Evolutionary conservation across 768 basidiomycete species (phyloP), one percentile per base, ranked within the genome.

Genomic region (Lactarius vividus): DNA sequence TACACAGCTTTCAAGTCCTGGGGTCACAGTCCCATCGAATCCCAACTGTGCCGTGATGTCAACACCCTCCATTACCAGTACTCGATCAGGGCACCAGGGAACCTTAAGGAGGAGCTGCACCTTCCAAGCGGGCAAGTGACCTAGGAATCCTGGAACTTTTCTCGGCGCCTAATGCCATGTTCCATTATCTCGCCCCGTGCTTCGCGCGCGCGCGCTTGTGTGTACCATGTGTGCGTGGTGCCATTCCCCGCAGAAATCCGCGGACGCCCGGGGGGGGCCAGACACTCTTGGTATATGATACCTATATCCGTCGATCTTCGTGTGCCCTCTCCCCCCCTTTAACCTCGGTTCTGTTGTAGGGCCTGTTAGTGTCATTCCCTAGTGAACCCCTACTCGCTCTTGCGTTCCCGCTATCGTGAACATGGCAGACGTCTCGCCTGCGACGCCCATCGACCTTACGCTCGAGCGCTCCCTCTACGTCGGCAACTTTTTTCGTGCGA

Each of bases 401-500:
- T 49, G 23, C n/a, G 44, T n/a, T 46, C 44, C 4, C 44, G 3
- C 54, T 33, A 31, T 39, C 33, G 56, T 57, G 57, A 57, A 23
- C 33, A 35, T 35, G 37, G 57, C 33, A 35, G 33, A 33, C 13
- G 57, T 57, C 35, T 57, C 57, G 2, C n/a, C 33, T n/a, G 44
- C 46, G 26, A 59, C 64, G 10, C 39, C 28, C n/a, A 61, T 59
- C 28, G 59, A 65, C 46, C 29, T 65, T n/a, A n/a, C 39, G 33
- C 29, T 65, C 18, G 64, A 65, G 44, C 59, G 64, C 7, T 65
- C 64, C 59, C 46, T 65, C 39, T 65, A 65, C 53, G 44, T 65
- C 11, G 64, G 64, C 10, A 61, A 42, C 39, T 55, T 61, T 53
- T 55, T 65, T 53, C 57, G 59, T 18, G 59, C 59, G 4, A 65